Percentiles rank a stretch among this genome's conserved stretches.
phyloP scores from a whole-genome alignment of 2,329 filamentous ascomycete genomes.

The Epichloe elymi region DNA sequence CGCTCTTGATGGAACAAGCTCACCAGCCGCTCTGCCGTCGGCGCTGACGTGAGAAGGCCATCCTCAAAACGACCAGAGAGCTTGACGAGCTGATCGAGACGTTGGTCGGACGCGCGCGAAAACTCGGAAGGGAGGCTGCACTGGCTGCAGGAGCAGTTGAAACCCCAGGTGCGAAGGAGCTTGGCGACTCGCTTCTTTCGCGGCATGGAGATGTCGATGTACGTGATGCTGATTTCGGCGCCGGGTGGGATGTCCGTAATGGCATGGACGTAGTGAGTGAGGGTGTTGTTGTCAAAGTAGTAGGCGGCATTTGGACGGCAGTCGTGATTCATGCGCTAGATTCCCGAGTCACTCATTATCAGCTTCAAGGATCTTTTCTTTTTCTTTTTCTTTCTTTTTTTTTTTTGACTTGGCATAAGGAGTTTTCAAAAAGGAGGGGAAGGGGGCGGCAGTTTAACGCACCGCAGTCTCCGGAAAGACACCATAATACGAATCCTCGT shows the following conservation, averaged over 20 bases:
- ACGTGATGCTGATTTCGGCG: conserved; percentile 30
- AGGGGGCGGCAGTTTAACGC: background rate
- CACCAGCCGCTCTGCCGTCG: conserved; percentile 26
- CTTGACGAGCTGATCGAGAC: conserved; percentile 21
- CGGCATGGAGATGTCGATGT: conserved; percentile 22
- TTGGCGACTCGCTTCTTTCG: conserved; percentile 14
- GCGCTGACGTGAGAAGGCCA: conserved; percentile 11
- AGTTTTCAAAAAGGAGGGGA: too few species aligned
- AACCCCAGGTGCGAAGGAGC: conserved; percentile 25
- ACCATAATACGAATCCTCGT: background rate
- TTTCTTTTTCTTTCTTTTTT: background rate
- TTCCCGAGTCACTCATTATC: background rate
- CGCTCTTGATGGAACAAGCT: conserved; percentile 27
- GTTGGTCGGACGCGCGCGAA: conserved; percentile 21
- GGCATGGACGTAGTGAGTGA: conserved; percentile 27
- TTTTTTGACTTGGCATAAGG: background rate
- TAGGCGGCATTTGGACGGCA: conserved; percentile 32
- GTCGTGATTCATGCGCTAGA: conserved; percentile 29
- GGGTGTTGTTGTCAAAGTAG: conserved; percentile 24
- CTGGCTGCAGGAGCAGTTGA: conserved; percentile 25
- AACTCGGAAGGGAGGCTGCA: conserved; percentile 20
- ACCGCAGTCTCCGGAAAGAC: conserved; percentile 9
- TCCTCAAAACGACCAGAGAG: background rate
- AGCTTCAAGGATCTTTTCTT: too few species aligned
- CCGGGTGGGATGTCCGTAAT: conserved; percentile 26